These are phyloP conservation scores for Acanthochlamys bracteata DNA, from an alignment of 106 monocot genomes.

Conservation along the genomic window DNA sequence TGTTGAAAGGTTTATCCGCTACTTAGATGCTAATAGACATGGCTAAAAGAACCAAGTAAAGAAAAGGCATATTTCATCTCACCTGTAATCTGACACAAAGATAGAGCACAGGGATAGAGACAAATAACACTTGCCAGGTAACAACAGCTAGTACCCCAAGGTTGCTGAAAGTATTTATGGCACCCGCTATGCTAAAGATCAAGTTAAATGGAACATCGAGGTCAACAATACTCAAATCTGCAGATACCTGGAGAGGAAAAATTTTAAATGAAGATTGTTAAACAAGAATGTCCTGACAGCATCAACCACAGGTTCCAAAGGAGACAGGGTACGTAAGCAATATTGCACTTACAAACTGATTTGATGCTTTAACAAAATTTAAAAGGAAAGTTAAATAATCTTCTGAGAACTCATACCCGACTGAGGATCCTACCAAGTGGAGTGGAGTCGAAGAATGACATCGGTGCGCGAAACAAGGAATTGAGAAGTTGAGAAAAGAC, in stretches of 20 bases:
- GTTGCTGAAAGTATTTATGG: constrained; percentile 67
- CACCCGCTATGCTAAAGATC: constrained; percentile 49
- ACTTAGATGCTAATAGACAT: neutral
- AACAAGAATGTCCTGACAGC: too few species aligned
- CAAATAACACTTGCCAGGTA: constrained; percentile 80
- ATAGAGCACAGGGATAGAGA: constrained; percentile 58
- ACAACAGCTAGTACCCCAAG: constrained; percentile 69
- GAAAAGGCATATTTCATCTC: neutral
- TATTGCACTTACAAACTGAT: too few species aligned
- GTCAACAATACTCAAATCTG: constrained; percentile 89
- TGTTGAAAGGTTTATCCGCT: neutral
- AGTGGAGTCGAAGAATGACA: constrained; percentile 93
- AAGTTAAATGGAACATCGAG: constrained; percentile 85
- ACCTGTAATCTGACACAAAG: constrained; percentile 70
- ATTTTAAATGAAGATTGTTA: neutral
- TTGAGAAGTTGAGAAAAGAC: constrained; percentile 69
- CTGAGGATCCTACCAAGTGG: constrained; percentile 92
- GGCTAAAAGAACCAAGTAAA: neutral
- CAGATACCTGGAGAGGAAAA: constrained; percentile 50
- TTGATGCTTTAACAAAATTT: too few species aligned
- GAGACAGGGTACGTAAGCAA: neutral
- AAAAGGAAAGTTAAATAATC: too few species aligned
- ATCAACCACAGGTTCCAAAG: neutral
- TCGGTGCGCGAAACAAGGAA: constrained; percentile 85
- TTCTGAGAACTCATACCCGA: constrained; percentile 36